Percentiles rank a stretch among this genome's conserved stretches.
phyloP scores from a whole-genome alignment of 805 yeast genomes.

The Starmerella powellii region DNA sequence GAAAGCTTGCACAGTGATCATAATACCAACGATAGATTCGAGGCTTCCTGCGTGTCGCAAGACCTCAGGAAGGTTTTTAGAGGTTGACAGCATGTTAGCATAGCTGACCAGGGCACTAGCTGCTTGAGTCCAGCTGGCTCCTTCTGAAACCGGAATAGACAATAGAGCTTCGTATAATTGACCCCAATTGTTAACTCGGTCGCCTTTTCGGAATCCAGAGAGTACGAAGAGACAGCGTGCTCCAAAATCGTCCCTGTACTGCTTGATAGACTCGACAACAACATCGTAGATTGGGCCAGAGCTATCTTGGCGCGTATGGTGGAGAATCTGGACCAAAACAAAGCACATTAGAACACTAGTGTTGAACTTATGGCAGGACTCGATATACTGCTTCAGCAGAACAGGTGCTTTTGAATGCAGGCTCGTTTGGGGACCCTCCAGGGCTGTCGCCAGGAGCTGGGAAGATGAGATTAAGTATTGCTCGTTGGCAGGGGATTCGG shows the following conservation, averaged over 20 bases:
- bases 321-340: slow-evolving; percentile 26
- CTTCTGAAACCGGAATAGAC: neutral
- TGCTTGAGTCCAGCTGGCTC: slow-evolving; percentile 13
- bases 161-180: slow-evolving; percentile 9
- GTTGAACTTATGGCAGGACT: slow-evolving; percentile 5
- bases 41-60: neutral
- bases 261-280: neutral
- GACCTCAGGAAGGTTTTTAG: neutral
- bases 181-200: slow-evolving; percentile 29
- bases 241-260: slow-evolving; percentile 1
- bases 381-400: slow-evolving; percentile 32
- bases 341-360: neutral
- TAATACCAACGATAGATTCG: neutral
- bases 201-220: slow-evolving; percentile 31
- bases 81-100: slow-evolving; percentile 17
- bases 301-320: slow-evolving; percentile 27
- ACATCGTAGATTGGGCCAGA: slow-evolving; percentile 24
- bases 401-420: slow-evolving; percentile 59
- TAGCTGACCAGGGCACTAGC: slow-evolving; percentile 10
- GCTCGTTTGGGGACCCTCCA: slow-evolving; percentile 57
- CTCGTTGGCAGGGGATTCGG: slow-evolving; percentile 30
- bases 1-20: neutral
- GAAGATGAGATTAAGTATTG: slow-evolving; percentile 49
- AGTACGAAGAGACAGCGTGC: slow-evolving; percentile 23
- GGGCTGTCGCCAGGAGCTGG: slow-evolving; percentile 56